These are phyloP conservation scores for Lepiota brunneoincarnata DNA, from an alignment of 768 basidiomycete genomes.

Conservation along the genomic window DNA sequence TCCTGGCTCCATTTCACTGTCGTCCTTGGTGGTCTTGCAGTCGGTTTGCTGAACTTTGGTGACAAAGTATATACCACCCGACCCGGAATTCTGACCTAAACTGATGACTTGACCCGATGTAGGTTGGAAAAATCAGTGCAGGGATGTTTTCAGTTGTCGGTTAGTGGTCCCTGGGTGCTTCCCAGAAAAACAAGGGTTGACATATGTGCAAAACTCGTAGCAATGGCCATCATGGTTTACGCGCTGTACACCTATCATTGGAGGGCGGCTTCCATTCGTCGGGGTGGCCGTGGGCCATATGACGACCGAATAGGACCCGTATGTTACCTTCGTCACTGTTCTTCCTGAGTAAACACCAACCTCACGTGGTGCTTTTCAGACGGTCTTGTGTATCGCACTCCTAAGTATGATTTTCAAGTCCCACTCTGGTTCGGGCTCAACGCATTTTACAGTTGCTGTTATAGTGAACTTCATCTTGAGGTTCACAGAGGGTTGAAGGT, in stretches of 20 bases:
- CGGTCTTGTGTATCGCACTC: slow-evolving; percentile 78
- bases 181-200: not conserved
- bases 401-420: slow-evolving; percentile 48
- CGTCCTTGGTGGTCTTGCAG: slow-evolving; percentile 93
- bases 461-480: slow-evolving; percentile 84
- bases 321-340: slow-evolving; percentile 33
- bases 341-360: slow-evolving; percentile 11
- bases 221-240: slow-evolving; percentile 97
- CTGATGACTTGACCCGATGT: not conserved
- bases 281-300: slow-evolving; percentile 90
- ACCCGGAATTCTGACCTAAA: slow-evolving; percentile 9
- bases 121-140: slow-evolving; percentile 93
- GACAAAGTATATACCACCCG: slow-evolving; percentile 67
- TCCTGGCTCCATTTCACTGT: slow-evolving; percentile 99
- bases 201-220: slow-evolving; percentile 40
- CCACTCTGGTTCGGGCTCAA: slow-evolving; percentile 5
- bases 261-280: slow-evolving; percentile 90
- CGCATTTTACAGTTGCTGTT: slow-evolving; percentile 60
- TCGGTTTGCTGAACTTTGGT: slow-evolving; percentile 96
- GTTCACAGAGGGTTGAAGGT: slow-evolving; percentile 47
- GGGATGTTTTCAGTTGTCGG: slow-evolving; percentile 96
- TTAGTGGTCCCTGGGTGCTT: slow-evolving; percentile 27
- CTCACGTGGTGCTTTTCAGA: slow-evolving; percentile 39
- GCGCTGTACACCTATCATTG: slow-evolving; percentile 95
- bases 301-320: slow-evolving; percentile 96